phyloP scores from a whole-genome alignment of 2,329 filamentous ascomycete species.

The Fusarium burgessii region DNA sequence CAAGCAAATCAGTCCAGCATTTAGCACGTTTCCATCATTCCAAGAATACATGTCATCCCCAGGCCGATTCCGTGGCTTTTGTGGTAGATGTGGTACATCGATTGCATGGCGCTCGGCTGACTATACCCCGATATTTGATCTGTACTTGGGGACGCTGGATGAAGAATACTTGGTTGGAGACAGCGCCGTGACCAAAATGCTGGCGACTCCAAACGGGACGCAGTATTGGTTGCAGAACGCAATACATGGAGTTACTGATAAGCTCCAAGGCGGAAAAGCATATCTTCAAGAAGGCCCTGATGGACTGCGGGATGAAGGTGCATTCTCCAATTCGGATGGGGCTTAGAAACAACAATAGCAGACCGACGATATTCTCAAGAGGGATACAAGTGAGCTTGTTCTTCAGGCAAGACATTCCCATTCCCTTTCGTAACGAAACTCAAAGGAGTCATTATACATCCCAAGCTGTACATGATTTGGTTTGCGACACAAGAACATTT shows the following conservation, averaged over 20 bases:
- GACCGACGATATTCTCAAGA: not conserved
- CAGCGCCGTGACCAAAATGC: not conserved
- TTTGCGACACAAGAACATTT: not conserved
- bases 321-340: not conserved
- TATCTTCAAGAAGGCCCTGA: slow-evolving; percentile 55
- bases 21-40: slow-evolving; percentile 2
- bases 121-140: slow-evolving; percentile 21
- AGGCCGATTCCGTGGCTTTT: slow-evolving; percentile 24
- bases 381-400: too few relatives aligned
- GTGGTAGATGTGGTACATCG: slow-evolving; percentile 13
- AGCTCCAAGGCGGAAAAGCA: slow-evolving; percentile 14
- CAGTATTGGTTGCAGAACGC: slow-evolving; percentile 29
- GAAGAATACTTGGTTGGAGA: slow-evolving; percentile 18
- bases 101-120: slow-evolving; percentile 26
- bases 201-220: slow-evolving; percentile 23
- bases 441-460: not conserved
- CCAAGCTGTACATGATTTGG: not conserved
- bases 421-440: too few relatives aligned
- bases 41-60: slow-evolving; percentile 25
- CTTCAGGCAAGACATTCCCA: too few relatives aligned
- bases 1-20: not conserved
- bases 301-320: slow-evolving; percentile 48
- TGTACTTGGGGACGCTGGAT: slow-evolving; percentile 28
- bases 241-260: slow-evolving; percentile 20
- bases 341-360: not conserved